Evolutionary conservation across 169 alveolate genomes (phyloP), one percentile per base, ranked within the genome.

Genomic region (Amoebophrya sp.): DNA sequence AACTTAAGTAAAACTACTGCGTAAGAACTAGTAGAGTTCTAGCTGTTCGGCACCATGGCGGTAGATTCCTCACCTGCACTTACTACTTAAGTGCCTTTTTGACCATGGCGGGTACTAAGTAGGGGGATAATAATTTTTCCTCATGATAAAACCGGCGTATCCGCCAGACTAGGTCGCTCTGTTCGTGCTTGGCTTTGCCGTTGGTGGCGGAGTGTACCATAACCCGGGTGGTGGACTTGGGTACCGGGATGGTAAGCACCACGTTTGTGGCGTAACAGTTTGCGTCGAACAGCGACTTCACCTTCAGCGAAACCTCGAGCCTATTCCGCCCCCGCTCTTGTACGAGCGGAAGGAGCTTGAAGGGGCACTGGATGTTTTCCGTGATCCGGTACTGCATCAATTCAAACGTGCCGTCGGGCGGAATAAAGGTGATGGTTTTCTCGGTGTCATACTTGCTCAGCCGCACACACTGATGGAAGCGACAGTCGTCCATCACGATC

Each of bases 391-490:
- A 96, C 40, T 97, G 95, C 95, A 94, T 93, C n/a, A 91, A 92
- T 92, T 95, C 97, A 93, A 97, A 97, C 29, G 93, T 94, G 32
- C 98, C 98, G 94, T 98, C 99, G 47, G 99, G 99, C 7, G 99
- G 99, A 54, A 96, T 95, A 92, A 98, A 98, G 29, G 99, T 96
- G 66, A 98, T 97, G 35, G 98, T 96, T 91, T 98, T 94, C 90
- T 98, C 99, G 89, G 95, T 93, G 94, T 97, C 98, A 94, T 96
- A 97, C 92, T 95, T 96, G 23, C 97, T 95, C 88, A 97, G 94
- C 77, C 97, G 95, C 0, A 97, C 98, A 92, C 98, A 97, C 94
- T 96, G 96, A 94, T 97, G 98, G 93, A 96, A 97, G 90, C 97
- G 40, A 54, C 93, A 91, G 77, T 90, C 95, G 38, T 53, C 96